Evolutionary conservation across 2,329 filamentous ascomycete species (phyloP).

Genomic region (Aspergillus sp.): DNA sequence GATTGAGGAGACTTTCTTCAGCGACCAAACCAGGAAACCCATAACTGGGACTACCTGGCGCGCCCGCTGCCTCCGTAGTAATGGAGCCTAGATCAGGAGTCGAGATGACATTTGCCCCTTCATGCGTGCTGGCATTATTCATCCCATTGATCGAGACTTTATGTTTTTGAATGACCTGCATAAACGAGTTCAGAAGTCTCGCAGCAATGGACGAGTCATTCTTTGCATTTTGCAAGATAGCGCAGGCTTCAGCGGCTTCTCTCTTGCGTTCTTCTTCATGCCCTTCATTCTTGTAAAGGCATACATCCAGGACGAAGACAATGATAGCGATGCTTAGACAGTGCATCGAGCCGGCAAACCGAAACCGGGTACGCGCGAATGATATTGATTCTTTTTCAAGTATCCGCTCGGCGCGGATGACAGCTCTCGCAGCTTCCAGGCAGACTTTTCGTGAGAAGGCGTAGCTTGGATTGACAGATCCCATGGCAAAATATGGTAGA

Average conservation of each 20-base stretch:
- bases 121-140: neutral
- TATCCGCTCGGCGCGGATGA: neutral
- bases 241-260: neutral
- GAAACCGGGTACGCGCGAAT: neutral
- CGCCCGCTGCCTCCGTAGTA: neutral
- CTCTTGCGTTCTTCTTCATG: neutral
- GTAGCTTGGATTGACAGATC: conserved; percentile 1
- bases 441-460: neutral
- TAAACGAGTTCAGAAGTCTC: neutral
- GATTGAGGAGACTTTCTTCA: neutral
- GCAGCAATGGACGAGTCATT: neutral
- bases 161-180: conserved; percentile 1
- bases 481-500: conserved; percentile 40
- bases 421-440: neutral
- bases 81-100: neutral
- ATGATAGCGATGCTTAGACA: conserved; percentile 1
- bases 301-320: conserved; percentile 1
- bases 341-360: neutral
- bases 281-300: conserved; percentile 2
- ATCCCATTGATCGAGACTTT: neutral
- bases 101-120: neutral
- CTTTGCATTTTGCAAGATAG: conserved; percentile 1
- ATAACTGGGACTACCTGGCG: neutral
- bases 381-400: neutral
- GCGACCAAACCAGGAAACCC: neutral